Evolutionary conservation across 2,329 filamentous ascomycete genomes (phyloP).

Genomic region (Onygena corvina): DNA sequence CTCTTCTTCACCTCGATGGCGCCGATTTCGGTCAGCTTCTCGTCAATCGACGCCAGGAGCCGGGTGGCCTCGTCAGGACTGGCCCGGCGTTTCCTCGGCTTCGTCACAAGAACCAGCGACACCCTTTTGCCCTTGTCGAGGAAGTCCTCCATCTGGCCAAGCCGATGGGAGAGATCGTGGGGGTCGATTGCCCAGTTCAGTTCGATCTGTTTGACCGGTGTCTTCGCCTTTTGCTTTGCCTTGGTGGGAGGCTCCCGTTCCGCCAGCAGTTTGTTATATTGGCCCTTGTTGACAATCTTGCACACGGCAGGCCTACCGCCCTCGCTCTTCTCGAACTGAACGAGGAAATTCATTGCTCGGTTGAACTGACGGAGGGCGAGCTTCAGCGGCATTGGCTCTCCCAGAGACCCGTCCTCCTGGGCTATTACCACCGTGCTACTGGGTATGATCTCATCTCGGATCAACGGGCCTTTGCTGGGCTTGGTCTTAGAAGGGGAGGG

Average conservation of each 20-base stretch:
- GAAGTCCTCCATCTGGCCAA: conserved; percentile 57
- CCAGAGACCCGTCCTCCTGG: conserved; percentile 20
- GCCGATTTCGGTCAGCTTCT: conserved; percentile 34
- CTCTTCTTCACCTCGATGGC: conserved; percentile 31
- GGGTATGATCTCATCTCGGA: neutral
- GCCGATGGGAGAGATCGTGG: conserved; percentile 61
- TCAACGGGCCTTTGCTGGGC: too few species aligned
- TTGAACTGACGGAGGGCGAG: conserved; percentile 37
- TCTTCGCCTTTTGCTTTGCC: conserved; percentile 29
- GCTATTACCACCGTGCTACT: neutral
- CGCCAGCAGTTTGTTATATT: conserved; percentile 29
- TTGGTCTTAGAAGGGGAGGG: neutral
- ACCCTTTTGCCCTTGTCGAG: conserved; percentile 63
- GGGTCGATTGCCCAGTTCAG: conserved; percentile 74
- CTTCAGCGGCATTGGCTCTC: conserved; percentile 20
- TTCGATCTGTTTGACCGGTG: conserved; percentile 60
- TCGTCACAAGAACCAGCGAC: conserved; percentile 58
- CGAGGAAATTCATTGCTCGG: conserved; percentile 39
- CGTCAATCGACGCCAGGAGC: conserved; percentile 43
- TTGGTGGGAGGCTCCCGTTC: conserved; percentile 30
- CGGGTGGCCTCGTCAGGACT: conserved; percentile 48
- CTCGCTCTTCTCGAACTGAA: conserved; percentile 39
- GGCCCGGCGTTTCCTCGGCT: conserved; percentile 50
- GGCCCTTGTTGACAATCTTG: conserved; percentile 53
- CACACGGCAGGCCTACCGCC: conserved; percentile 42